These are phyloP conservation scores for Cystobasidium ongulense DNA, from an alignment of 768 basidiomycete species.

Conservation along the genomic window DNA sequence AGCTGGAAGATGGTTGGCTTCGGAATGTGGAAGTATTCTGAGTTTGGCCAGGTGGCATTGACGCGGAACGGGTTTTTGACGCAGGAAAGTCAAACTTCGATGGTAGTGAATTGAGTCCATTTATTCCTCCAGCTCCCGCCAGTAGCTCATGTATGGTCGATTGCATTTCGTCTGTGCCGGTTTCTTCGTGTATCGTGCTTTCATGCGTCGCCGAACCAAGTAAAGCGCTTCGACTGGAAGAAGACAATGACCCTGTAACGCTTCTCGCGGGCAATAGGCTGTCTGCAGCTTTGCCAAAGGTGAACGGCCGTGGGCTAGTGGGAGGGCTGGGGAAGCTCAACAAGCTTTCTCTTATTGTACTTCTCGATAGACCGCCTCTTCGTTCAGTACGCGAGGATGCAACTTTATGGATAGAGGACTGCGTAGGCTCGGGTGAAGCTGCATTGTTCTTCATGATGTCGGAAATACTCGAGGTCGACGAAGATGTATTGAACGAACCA, in stretches of 20 bases:
- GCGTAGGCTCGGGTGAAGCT: neutral
- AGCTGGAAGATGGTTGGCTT: neutral
- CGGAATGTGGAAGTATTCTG: neutral
- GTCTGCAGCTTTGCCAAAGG: neutral
- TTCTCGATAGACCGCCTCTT: neutral
- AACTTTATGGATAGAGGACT: neutral
- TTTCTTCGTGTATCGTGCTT: neutral
- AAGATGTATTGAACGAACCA: neutral
- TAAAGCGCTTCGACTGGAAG: neutral
- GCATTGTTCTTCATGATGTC: neutral
- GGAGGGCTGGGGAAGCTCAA: constrained; percentile 22
- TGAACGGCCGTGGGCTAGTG: neutral
- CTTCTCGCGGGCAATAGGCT: neutral
- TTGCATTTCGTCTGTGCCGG: neutral
- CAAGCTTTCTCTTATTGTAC: constrained; percentile 10
- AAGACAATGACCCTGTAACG: no score
- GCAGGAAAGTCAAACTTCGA: neutral
- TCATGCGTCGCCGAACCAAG: neutral
- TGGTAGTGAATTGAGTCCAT: neutral
- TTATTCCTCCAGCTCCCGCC: neutral
- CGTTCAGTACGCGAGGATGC: neutral
- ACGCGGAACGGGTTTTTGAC: neutral
- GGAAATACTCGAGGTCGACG: neutral
- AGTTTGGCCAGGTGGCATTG: neutral
- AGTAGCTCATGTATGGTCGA: neutral